phyloP scores from a whole-genome alignment of 2,329 filamentous ascomycete species.

The Chrysoporthe puriensis region DNA sequence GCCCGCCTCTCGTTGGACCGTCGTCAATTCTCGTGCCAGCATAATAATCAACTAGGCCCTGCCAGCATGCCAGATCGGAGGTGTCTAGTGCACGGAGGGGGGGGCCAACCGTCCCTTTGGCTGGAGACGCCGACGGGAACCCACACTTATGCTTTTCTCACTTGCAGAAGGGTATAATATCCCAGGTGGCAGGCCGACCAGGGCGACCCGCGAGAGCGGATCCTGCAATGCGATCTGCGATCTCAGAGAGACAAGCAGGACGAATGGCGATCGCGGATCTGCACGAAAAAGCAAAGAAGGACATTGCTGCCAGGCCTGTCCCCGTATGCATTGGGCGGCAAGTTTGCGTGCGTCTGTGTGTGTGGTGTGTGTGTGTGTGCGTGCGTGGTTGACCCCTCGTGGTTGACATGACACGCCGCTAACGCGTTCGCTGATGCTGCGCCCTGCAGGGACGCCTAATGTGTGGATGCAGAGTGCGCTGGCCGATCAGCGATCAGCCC shows the following conservation, averaged over 20 bases:
- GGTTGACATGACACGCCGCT: constrained; percentile 19
- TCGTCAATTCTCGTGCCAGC: constrained; percentile 21
- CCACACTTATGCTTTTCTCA: constrained; percentile 18
- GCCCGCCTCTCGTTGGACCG: constrained; percentile 21
- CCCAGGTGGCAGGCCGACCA: constrained; percentile 11
- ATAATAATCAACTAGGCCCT: constrained; percentile 19
- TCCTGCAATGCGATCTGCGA: constrained; percentile 27
- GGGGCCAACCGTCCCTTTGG: constrained; percentile 15
- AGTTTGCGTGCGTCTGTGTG: neutral
- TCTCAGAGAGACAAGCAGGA: constrained; percentile 6
- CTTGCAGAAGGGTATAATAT: constrained; percentile 19
- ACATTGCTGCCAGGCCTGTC: constrained; percentile 18
- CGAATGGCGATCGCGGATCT: constrained; percentile 18
- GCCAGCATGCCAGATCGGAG: constrained; percentile 25
- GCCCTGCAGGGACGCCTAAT: constrained; percentile 25
- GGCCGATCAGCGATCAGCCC: constrained; percentile 24
- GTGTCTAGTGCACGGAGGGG: constrained; percentile 6
- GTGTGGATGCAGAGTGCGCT: constrained; percentile 25
- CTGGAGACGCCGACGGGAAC: constrained; percentile 7
- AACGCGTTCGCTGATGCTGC: constrained; percentile 23
- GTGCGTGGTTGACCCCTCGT: neutral
- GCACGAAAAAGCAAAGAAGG: constrained; percentile 18
- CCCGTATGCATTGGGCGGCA: constrained; percentile 22
- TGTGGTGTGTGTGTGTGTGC: neutral
- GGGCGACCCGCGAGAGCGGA: constrained; percentile 19